A percentile compares a stretch with the other conserved stretches of the same genome.
These are phyloP conservation scores for Botryotinia globosa DNA, from an alignment of 2,329 filamentous ascomycete species.

Conservation along the genomic window DNA sequence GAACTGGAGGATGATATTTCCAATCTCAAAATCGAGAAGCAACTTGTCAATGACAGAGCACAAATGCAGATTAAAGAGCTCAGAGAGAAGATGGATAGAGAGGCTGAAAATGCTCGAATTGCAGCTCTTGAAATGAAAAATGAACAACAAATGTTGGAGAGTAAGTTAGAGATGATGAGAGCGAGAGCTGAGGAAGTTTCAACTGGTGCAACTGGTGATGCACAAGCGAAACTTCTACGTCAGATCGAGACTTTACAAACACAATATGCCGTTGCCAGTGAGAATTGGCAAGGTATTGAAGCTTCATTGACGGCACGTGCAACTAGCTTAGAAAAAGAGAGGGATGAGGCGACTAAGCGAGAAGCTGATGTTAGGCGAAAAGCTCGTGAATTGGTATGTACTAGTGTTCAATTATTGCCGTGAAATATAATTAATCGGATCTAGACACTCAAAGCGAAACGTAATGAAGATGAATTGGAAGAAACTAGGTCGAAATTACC, in stretches of 20 bases:
- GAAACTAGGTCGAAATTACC: slow-evolving; percentile 61
- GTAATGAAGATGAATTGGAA: slow-evolving; percentile 78
- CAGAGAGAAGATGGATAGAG: slow-evolving; percentile 68
- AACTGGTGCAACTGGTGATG: slow-evolving; percentile 75
- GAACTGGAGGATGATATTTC: slow-evolving; percentile 56
- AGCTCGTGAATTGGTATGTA: slow-evolving; percentile 75
- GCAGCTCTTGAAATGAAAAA: slow-evolving; percentile 74
- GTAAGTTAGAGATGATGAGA: slow-evolving; percentile 84
- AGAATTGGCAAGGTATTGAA: slow-evolving; percentile 98
- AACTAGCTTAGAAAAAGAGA: slow-evolving; percentile 79
- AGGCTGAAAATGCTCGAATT: slow-evolving; percentile 65
- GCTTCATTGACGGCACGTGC: slow-evolving; percentile 76
- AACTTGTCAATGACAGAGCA: slow-evolving; percentile 67
- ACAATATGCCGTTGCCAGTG: slow-evolving; percentile 89
- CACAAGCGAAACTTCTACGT: slow-evolving; percentile 83
- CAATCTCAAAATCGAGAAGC: slow-evolving; percentile 76
- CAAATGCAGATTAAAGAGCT: slow-evolving; percentile 68
- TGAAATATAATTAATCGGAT: slow-evolving; percentile 33
- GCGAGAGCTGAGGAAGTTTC: slow-evolving; percentile 84
- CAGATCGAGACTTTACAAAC: slow-evolving; percentile 95
- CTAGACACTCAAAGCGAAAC: slow-evolving; percentile 60
- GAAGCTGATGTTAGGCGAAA: slow-evolving; percentile 89
- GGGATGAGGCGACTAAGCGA: slow-evolving; percentile 77
- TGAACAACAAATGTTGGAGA: slow-evolving; percentile 77
- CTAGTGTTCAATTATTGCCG: neutral